These are phyloP conservation scores for Seminavis robusta DNA, from an alignment of 108 stramenopile species.

Conservation along the genomic window DNA sequence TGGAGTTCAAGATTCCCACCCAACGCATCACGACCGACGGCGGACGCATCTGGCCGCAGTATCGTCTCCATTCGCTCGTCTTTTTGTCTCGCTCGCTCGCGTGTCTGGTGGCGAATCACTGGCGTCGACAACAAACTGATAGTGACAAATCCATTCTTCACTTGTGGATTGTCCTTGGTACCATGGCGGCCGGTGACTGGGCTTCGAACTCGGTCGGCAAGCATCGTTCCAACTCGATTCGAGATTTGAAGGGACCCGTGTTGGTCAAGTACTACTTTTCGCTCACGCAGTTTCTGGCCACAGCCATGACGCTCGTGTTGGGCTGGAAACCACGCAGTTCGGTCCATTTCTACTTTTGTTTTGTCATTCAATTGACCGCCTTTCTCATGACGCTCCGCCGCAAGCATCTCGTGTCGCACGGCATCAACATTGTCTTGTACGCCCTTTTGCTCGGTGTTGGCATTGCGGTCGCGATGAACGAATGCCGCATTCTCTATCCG, in stretches of 20 bases:
- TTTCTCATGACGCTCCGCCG: constrained; percentile 16
- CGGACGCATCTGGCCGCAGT: constrained; percentile 7
- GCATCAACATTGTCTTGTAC: not conserved
- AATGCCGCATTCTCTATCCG: no score
- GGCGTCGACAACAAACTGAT: not conserved
- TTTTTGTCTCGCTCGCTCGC: constrained; percentile 6
- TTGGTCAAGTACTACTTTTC: constrained; percentile 9
- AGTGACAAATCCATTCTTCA: not conserved
- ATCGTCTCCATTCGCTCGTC: constrained; percentile 8
- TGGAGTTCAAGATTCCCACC: constrained; percentile 2
- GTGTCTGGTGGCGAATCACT: not conserved
- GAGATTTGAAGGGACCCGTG: not conserved
- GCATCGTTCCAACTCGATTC: not conserved
- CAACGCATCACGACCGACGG: constrained; percentile 7
- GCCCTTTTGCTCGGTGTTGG: not conserved
- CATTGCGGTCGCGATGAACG: not conserved
- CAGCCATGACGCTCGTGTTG: no score
- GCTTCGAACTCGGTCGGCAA: not conserved
- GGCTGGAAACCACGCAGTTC: no score
- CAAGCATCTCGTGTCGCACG: constrained; percentile 8
- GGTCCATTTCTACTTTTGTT: not conserved
- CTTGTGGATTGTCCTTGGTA: not conserved
- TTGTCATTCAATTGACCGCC: constrained; percentile 11
- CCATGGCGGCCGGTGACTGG: not conserved
- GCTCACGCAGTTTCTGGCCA: constrained; percentile 1